phyloP scores from a whole-genome alignment of 257 asterid genomes.

The Solanum gandarillasii region DNA sequence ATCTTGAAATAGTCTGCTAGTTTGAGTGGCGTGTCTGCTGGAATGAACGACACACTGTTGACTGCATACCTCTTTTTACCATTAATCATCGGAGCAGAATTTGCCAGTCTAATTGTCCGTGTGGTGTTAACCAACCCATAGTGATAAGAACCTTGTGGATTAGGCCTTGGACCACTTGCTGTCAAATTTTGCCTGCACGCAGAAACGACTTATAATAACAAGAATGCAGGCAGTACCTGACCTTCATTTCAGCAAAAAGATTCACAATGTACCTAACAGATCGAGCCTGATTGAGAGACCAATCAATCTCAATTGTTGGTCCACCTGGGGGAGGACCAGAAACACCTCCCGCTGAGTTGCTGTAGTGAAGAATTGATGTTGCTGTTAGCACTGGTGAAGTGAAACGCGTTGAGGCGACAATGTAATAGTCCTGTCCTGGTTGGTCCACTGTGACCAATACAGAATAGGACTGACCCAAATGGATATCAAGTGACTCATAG shows the following conservation, averaged over 20 bases:
- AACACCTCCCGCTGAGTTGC: slow-evolving; percentile 20
- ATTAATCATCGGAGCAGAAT: slow-evolving; percentile 26
- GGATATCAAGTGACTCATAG: slow-evolving; percentile 30
- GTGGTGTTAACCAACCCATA: slow-evolving; percentile 38
- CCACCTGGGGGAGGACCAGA: slow-evolving; percentile 32
- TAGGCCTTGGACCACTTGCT: slow-evolving; percentile 46
- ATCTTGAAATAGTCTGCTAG: slow-evolving; percentile 35
- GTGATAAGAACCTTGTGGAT: slow-evolving; percentile 48
- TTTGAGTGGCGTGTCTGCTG: slow-evolving; percentile 41
- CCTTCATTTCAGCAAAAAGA: background rate
- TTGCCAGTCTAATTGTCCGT: slow-evolving; percentile 24
- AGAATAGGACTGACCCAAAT: slow-evolving; percentile 39
- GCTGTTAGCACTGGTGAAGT: slow-evolving; percentile 28
- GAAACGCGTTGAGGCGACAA: slow-evolving; percentile 32
- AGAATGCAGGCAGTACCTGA: background rate
- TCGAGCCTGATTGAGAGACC: slow-evolving; percentile 49
- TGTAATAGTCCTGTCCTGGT: slow-evolving; percentile 23
- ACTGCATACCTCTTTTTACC: slow-evolving; percentile 41
- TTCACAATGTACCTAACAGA: slow-evolving; percentile 26
- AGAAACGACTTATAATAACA: background rate
- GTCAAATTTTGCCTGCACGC: slow-evolving; percentile 32
- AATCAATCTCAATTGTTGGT: slow-evolving; percentile 30
- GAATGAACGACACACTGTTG: slow-evolving; percentile 30
- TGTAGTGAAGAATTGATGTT: slow-evolving; percentile 31
- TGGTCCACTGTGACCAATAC: slow-evolving; percentile 32